Base-by-base conservation (phyloP, 768 basidiomycete species). In the Boletus tomentosulus region DNA sequence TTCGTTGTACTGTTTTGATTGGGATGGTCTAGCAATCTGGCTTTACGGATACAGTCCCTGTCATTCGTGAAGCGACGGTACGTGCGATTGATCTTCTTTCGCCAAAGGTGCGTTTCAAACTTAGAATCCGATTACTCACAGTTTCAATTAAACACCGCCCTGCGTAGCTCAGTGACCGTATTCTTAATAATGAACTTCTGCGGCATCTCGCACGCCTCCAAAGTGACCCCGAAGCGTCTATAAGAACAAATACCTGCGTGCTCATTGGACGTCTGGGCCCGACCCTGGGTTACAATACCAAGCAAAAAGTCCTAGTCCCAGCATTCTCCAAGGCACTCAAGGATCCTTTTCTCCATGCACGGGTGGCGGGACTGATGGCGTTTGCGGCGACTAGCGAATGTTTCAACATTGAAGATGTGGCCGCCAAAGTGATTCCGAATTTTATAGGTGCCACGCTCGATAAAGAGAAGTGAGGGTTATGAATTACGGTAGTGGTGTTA, bases 191-290 rank as follows among this genome's bases (percentile, higher is more conserved):
- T 62, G 97, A 99, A 56, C 83, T 99, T 19, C 81, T 99, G 11
- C 87, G 96, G 2, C 81, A 90, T 57, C 81, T 99, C 24, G 96
- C 96, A 2, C 92, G 91, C 64, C 87, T 91, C 73, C 97, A 99
- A 73, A 84, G 79, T 33, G 97, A 98, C 65, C 77, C 86, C 1
- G 97, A 99, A 71, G 83, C 95, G 3, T 95, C 94, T 6, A 98
- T 98, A 61, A 82, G 97, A 44, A 98, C 97, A 15, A 98, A 98
- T 63, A 97, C 97, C 0, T 96, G 93, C 64, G 98, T 99, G 60
- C 82, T 98, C 4, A 84, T 99, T 53, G 96, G 95, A 16, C 83
- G 96, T 7, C 78, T 99, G 6, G 94, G 90, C 0, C 91, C 92
- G 0, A 79, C 82, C 2, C 74, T 99, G 1, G 89, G 90, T 1